A percentile compares a stretch with the other conserved stretches of the same genome.
These are phyloP conservation scores for Ceratobasidium sp. DNA, from an alignment of 1,284 basidiomycete species.

Conservation along the genomic window DNA sequence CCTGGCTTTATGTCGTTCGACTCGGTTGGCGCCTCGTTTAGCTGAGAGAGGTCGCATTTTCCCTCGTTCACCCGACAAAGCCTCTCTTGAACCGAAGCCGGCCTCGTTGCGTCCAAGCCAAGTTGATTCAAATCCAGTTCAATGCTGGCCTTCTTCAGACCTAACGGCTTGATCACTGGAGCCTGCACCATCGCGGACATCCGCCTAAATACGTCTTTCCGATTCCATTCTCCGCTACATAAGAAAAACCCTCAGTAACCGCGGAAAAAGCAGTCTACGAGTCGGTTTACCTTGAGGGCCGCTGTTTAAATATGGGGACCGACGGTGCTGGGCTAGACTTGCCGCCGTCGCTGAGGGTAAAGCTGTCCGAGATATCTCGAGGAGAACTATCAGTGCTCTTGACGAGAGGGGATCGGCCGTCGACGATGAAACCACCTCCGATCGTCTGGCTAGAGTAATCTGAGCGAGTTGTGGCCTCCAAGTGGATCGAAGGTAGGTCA, in stretches of 20 bases:
- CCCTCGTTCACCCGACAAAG: not conserved
- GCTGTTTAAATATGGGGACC: not conserved
- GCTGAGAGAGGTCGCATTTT: not conserved
- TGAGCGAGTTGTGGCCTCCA: not conserved
- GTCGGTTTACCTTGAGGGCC: not conserved
- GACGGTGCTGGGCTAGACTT: not conserved
- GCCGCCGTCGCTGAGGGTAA: not conserved
- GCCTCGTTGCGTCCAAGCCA: not conserved
- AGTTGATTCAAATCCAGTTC: not conserved
- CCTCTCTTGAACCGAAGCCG: not conserved
- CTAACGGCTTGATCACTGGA: not conserved
- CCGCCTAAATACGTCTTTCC: not conserved
- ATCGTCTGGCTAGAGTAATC: not conserved
- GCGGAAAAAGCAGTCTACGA: not conserved
- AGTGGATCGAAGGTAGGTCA: not conserved
- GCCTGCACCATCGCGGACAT: not conserved
- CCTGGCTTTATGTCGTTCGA: not conserved
- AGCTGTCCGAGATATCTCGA: not conserved
- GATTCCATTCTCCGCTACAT: not conserved
- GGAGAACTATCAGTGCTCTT: not conserved
- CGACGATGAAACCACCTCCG: not conserved
- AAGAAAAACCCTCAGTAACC: not conserved
- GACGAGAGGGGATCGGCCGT: not conserved
- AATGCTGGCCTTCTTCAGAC: not conserved
- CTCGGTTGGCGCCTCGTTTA: not conserved